These are phyloP conservation scores for Beauveria medogensis DNA, from an alignment of 2,329 filamentous ascomycete genomes.

Conservation along the genomic window DNA sequence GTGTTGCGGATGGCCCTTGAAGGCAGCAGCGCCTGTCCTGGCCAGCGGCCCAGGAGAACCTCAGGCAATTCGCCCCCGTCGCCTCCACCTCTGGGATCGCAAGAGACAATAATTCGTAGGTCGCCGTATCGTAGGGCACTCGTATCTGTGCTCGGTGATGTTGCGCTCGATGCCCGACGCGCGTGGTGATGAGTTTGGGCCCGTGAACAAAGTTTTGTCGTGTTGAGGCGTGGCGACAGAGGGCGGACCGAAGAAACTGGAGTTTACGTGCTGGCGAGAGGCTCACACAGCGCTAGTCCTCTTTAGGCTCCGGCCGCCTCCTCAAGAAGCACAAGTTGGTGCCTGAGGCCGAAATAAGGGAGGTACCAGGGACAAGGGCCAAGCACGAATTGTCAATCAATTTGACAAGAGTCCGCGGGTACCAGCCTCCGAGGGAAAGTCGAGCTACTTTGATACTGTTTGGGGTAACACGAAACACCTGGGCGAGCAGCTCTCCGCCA, in stretches of 20 bases:
- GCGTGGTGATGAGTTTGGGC: conserved; percentile 39
- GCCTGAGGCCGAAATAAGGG: conserved; percentile 20
- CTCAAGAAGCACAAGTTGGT: conserved; percentile 13
- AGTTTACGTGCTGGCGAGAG: conserved; percentile 31
- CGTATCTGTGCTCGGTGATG: conserved; percentile 20
- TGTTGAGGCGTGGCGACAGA: conserved; percentile 32
- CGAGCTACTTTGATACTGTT: background rate
- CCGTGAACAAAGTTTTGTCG: conserved; percentile 34
- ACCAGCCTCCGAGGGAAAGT: background rate
- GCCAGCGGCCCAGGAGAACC: conserved; percentile 40
- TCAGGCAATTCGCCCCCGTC: conserved; percentile 37
- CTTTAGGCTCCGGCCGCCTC: conserved; percentile 15
- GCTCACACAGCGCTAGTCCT: conserved; percentile 26
- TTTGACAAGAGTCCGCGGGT: background rate
- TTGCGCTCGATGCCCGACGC: conserved; percentile 42
- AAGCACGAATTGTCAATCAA: background rate
- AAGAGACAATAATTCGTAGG: conserved; percentile 29
- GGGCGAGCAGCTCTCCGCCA: background rate
- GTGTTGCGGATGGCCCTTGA: conserved; percentile 34
- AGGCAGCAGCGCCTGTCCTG: conserved; percentile 33
- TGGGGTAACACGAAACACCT: conserved; percentile 7
- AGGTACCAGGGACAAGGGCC: conserved; percentile 7
- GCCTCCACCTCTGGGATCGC: conserved; percentile 34
- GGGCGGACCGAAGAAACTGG: conserved; percentile 37
- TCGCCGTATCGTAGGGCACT: conserved; percentile 25